Conservation (phyloP, 352 stramenopile genomes). For the Phytophthora meadii region DNA sequence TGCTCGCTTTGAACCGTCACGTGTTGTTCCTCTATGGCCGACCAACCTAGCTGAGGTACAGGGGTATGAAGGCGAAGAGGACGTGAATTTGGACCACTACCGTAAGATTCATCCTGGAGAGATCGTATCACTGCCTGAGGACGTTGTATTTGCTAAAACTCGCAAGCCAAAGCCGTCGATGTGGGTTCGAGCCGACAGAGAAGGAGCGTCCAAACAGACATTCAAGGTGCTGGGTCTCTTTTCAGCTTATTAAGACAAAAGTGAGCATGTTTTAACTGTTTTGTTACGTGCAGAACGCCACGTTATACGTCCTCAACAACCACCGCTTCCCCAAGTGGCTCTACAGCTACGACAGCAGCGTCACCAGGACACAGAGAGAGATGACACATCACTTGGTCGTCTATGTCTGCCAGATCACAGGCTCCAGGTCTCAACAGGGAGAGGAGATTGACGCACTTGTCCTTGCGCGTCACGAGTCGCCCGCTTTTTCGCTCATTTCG, state of each 20-base stretch:
- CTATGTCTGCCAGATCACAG: constrained; percentile 44
- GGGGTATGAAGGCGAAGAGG: background rate
- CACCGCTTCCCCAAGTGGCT: constrained; percentile 59
- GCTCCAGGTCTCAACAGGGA: constrained; percentile 1
- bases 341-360: constrained; percentile 59
- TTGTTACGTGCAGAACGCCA: constrained; percentile 32
- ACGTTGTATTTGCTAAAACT: constrained; percentile 4
- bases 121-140: constrained; percentile 11
- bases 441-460: constrained; percentile 24
- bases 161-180: constrained; percentile 12
- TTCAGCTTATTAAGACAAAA: background rate
- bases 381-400: constrained; percentile 55
- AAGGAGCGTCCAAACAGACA: constrained; percentile 26
- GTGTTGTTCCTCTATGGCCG: constrained; percentile 20
- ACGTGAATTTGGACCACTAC: constrained; percentile 3
- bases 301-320: constrained; percentile 60
- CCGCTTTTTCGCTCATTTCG: constrained; percentile 43
- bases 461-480: constrained; percentile 44
- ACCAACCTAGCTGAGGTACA: background rate
- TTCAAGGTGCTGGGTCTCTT: background rate
- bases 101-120: constrained; percentile 20
- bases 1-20: constrained; percentile 43
- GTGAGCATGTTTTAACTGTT: background rate
- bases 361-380: constrained; percentile 51
- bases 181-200: constrained; percentile 39